phyloP scores from a whole-genome alignment of 495 filamentous ascomycete species.

The Chaetomium fimeti region DNA sequence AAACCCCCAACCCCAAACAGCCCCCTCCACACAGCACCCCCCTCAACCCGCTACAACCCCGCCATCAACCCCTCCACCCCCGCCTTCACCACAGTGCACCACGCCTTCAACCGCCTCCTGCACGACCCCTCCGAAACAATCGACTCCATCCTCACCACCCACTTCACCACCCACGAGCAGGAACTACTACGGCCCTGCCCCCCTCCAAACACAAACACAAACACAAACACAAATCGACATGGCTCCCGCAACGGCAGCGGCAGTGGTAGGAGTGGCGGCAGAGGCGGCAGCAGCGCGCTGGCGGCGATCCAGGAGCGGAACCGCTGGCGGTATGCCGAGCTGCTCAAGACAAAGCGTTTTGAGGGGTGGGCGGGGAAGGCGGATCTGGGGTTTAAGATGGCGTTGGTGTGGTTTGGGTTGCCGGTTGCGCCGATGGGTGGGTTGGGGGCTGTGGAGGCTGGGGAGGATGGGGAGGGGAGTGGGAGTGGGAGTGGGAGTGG shows the following conservation, averaged over 20 bases:
- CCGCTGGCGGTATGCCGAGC: constrained; percentile 18
- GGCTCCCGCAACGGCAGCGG: no score
- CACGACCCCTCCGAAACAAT: constrained; percentile 15
- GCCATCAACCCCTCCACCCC: constrained; percentile 21
- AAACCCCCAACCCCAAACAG: not conserved
- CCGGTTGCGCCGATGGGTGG: constrained; percentile 30
- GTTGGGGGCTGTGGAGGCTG: not conserved
- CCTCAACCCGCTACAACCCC: constrained; percentile 19
- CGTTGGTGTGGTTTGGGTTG: constrained; percentile 33
- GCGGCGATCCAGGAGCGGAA: constrained; percentile 27
- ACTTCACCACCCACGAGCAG: constrained; percentile 25
- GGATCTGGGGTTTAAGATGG: constrained; percentile 32
- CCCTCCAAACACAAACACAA: no score
- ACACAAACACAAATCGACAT: no score
- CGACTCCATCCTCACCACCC: constrained; percentile 18
- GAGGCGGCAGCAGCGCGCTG: not conserved
- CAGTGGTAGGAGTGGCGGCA: no score
- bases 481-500: not conserved
- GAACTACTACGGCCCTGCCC: constrained; percentile 17
- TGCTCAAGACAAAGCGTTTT: constrained; percentile 19
- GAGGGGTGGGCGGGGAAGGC: not conserved
- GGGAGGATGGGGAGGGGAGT: constrained; percentile 18
- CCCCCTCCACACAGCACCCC: constrained; percentile 1
- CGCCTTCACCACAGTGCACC: constrained; percentile 16
- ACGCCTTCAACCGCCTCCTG: constrained; percentile 13